Evolutionary conservation across 2,329 filamentous ascomycete species (phyloP).

Genomic region (Zelopaecilomyces penicillatus): DNA sequence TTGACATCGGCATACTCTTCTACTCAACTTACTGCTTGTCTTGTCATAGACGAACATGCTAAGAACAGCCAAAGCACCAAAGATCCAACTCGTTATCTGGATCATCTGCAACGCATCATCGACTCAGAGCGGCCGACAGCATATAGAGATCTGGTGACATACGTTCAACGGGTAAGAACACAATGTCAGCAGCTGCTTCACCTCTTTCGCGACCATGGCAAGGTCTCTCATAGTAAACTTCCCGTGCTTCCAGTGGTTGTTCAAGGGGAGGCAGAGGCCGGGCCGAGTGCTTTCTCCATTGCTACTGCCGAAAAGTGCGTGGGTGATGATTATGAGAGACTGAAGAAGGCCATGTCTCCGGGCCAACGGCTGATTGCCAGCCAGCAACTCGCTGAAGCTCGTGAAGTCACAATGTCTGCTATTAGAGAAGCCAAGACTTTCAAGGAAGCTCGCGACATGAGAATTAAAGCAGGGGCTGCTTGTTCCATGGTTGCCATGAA

Average conservation of each 20-base stretch:
- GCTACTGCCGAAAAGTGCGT: conserved; percentile 82
- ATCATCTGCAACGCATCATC: conserved; percentile 63
- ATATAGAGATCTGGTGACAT: conserved; percentile 86
- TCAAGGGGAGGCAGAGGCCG: conserved; percentile 85
- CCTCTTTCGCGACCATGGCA: conserved; percentile 84
- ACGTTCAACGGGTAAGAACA: conserved; percentile 78
- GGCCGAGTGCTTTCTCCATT: conserved; percentile 86
- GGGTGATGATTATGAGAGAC: conserved; percentile 72
- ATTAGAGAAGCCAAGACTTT: conserved; percentile 72
- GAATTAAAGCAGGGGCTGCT: conserved; percentile 78
- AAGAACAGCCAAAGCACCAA: conserved; percentile 44
- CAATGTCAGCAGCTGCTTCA: conserved; percentile 87
- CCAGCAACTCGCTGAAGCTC: conserved; percentile 70
- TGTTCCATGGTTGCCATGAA: conserved; percentile 83
- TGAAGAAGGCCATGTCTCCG: conserved; percentile 83
- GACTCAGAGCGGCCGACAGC: conserved; percentile 72
- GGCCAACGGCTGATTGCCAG: conserved; percentile 79
- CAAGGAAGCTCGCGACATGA: conserved; percentile 75
- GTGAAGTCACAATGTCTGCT: conserved; percentile 57
- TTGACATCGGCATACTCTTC: conserved; percentile 71
- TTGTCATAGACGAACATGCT: conserved; percentile 84
- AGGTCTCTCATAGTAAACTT: conserved; percentile 65
- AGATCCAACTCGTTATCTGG: conserved; percentile 43
- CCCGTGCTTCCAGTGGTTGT: conserved; percentile 83
- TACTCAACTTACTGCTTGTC: conserved; percentile 73